Percentiles rank a stretch among this genome's conserved stretches.
Conservation (phyloP, 2,329 filamentous ascomycete species). For the Macrophomina tecta region DNA sequence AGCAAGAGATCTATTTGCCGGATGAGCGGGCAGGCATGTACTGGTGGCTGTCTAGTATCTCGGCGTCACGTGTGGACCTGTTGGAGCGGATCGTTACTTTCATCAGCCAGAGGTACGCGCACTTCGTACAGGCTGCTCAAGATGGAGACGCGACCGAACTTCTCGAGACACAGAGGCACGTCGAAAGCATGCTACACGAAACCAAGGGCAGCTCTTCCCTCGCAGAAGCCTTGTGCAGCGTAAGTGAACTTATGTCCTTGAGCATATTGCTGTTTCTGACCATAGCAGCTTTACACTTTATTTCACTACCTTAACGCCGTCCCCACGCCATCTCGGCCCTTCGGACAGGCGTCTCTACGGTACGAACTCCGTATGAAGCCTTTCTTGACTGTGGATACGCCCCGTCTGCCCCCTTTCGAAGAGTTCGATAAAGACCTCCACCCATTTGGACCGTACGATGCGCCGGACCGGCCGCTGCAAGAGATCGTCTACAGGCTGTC, state of each 20-base stretch:
- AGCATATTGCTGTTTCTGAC: not conserved
- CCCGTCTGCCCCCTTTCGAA: slow-evolving; percentile 69
- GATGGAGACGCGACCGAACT: slow-evolving; percentile 5
- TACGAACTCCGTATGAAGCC: slow-evolving; percentile 89
- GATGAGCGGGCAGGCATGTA: slow-evolving; percentile 91
- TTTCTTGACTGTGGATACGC: slow-evolving; percentile 72
- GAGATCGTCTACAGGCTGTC: slow-evolving; percentile 12
- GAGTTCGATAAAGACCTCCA: slow-evolving; percentile 57
- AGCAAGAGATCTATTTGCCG: slow-evolving; percentile 85
- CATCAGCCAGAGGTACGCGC: slow-evolving; percentile 1
- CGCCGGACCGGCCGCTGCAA: not conserved
- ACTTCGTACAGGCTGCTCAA: not conserved
- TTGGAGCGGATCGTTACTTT: slow-evolving; percentile 24
- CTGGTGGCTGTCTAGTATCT: slow-evolving; percentile 58
- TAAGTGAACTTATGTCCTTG: not conserved
- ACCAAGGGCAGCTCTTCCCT: slow-evolving; percentile 15
- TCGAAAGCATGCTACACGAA: slow-evolving; percentile 6
- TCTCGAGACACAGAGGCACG: slow-evolving; percentile 10
- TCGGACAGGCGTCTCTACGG: slow-evolving; percentile 70
- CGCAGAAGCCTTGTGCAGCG: slow-evolving; percentile 24
- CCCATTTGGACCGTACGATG: slow-evolving; percentile 39
- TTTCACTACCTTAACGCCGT: slow-evolving; percentile 65
- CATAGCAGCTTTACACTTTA: slow-evolving; percentile 59
- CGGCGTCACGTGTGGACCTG: slow-evolving; percentile 32
- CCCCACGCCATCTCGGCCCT: slow-evolving; percentile 62